phyloP scores from a whole-genome alignment of 2,329 filamentous ascomycete species.

The Fusarium nelsonii region DNA sequence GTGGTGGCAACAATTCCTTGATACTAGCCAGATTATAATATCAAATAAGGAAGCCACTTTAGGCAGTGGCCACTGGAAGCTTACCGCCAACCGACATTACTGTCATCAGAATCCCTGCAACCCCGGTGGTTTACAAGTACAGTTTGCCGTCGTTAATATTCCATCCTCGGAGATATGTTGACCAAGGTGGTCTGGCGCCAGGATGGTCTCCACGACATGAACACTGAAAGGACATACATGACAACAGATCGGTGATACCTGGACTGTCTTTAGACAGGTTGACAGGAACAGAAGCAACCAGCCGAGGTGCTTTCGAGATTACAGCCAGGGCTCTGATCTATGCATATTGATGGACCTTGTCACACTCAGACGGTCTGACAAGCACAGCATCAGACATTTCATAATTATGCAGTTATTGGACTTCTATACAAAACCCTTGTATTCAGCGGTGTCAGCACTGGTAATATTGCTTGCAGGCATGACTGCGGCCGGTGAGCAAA shows the following conservation, averaged over 20 bases:
- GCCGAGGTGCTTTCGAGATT: conserved; percentile 13
- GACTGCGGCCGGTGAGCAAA: conserved; percentile 47
- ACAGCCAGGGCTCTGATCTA: conserved; percentile 19
- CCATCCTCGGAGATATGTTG: background rate
- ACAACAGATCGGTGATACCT: conserved; percentile 18
- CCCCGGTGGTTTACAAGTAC: background rate
- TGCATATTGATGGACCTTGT: conserved; percentile 31
- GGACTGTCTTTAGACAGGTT: conserved; percentile 5
- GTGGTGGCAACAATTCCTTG: conserved; percentile 25
- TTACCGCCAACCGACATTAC: conserved; percentile 25
- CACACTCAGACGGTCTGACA: conserved; percentile 13
- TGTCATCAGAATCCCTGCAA: conserved; percentile 29
- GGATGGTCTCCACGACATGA: background rate
- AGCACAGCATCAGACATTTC: conserved; percentile 1
- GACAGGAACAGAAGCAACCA: conserved; percentile 27
- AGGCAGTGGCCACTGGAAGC: conserved; percentile 11
- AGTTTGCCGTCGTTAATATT: conserved; percentile 1
- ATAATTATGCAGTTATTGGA: conserved; percentile 8
- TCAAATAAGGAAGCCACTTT: conserved; percentile 28
- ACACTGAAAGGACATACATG: conserved; percentile 2
- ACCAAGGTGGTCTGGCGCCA: background rate
- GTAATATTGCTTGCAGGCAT: conserved; percentile 45
- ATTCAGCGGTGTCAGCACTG: conserved; percentile 32
- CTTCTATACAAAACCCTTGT: conserved; percentile 9
- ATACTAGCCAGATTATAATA: background rate